Evolutionary conservation across 371 early-diverging fungal species (phyloP), one percentile per base, ranked within the genome.

Genomic region (Nematocida sp.): DNA sequence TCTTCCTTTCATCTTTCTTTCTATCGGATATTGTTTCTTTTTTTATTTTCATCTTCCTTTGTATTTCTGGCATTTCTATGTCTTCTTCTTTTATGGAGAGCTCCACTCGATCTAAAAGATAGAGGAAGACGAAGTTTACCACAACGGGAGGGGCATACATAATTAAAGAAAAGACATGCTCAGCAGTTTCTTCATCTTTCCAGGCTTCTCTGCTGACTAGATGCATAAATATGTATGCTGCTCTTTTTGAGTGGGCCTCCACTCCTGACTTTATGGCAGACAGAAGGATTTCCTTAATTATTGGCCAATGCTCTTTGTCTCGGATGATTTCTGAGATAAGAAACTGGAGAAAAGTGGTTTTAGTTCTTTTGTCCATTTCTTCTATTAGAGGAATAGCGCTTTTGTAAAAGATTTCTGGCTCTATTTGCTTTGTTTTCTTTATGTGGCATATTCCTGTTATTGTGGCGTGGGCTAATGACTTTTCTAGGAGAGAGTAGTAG

Each of bases 361-460:
- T 71, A 7, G 75, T 71, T 28, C 75, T 28, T 63, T 61, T 71
- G 51, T 71, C 75, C 75, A 71, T 71, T 33, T 48, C 63, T 63
- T 71, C 75, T 35, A 71, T 63, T 33, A 71, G 42, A 4, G 61
- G 49, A 28, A 71, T 48, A 16, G 75, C 47, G 11, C 59, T 39
- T 26, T 71, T 71, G 42, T 71, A 71, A 60, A 71, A 71, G 18
- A 71, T 47, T 20, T 71, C 75, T 35, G 75, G 75, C 18, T 60
- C 75, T 61, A 71, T 20, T 38, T 71, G 75, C 32, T 71, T 71
- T n/a, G 61, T 50, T 55, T 71, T 71, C 42, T 71, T 71, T 18
- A 71, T 33, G 23, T 16, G 28, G 28, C n/a, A 47, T 3, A 71
- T 38, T 36, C 20, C 33, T 16, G 75, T 71, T 16, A 71, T 71